Evolutionary conservation across 169 alveolate species (phyloP).

Genomic region (Cytauxzoon felis): DNA sequence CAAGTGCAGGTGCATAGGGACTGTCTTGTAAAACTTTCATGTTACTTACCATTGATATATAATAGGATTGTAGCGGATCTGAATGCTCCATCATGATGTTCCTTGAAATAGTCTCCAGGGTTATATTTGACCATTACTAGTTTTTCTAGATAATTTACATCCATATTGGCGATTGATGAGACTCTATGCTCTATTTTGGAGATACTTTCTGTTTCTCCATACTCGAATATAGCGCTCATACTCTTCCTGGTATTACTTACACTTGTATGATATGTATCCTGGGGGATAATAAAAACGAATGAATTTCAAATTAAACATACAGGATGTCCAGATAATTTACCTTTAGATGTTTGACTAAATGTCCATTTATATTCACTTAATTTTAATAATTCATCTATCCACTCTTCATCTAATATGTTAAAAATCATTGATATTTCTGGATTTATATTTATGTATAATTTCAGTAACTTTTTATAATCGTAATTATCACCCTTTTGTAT

Average conservation of each 20-base stretch:
- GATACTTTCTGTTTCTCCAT: slow-evolving; percentile 45
- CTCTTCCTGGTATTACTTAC: slow-evolving; percentile 55
- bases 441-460: slow-evolving; percentile 36
- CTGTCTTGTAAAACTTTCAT: background rate
- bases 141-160: slow-evolving; percentile 62
- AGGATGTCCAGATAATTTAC: slow-evolving; percentile 32
- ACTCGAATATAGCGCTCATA: slow-evolving; percentile 35
- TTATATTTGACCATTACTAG: slow-evolving; percentile 72
- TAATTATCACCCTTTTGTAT: slow-evolving; percentile 10
- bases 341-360: slow-evolving; percentile 55
- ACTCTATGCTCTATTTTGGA: slow-evolving; percentile 49
- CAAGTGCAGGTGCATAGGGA: no score
- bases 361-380: slow-evolving; percentile 43
- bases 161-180: slow-evolving; percentile 47
- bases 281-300: background rate
- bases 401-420: slow-evolving; percentile 37
- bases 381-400: slow-evolving; percentile 39
- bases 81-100: slow-evolving; percentile 75
- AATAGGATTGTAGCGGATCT: slow-evolving; percentile 67
- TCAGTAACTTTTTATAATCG: slow-evolving; percentile 1
- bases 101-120: slow-evolving; percentile 71
- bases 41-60: slow-evolving; percentile 61
- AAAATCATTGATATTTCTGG: slow-evolving; percentile 55
- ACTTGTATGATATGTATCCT: slow-evolving; percentile 54
- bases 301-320: background rate